These are phyloP conservation scores for Pseudohalonectria lignicola DNA, from an alignment of 2,329 filamentous ascomycete genomes.

Conservation along the genomic window DNA sequence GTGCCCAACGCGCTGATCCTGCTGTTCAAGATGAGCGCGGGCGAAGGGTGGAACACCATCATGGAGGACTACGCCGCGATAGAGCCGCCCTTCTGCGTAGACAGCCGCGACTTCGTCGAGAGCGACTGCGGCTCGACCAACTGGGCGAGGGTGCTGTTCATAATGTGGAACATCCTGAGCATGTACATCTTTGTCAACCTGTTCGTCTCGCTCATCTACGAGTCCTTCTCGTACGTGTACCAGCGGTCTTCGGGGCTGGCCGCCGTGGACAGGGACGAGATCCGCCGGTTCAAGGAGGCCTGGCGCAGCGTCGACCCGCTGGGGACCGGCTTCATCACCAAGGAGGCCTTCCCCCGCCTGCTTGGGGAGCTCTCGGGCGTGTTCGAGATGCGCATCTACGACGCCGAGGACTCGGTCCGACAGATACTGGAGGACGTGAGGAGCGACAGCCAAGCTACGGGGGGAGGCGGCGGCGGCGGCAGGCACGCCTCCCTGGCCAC, in stretches of 20 bases:
- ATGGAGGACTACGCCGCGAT: constrained; percentile 93
- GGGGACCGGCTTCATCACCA: constrained; percentile 83
- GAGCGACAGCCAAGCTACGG: constrained; percentile 32
- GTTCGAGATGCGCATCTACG: constrained; percentile 95
- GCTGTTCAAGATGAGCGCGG: constrained; percentile 84
- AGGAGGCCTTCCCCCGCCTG: constrained; percentile 78
- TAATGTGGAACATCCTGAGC: constrained; percentile 97
- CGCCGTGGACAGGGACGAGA: constrained; percentile 83
- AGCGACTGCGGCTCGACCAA: constrained; percentile 87
- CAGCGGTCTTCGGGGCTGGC: constrained; percentile 90
- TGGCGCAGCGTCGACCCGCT: constrained; percentile 94
- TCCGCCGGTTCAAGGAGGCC: constrained; percentile 93
- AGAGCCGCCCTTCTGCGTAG: constrained; percentile 69
- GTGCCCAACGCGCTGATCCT: constrained; percentile 91
- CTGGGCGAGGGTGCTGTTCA: constrained; percentile 85
- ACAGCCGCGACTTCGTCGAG: constrained; percentile 60
- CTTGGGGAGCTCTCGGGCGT: constrained; percentile 87
- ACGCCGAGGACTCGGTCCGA: constrained; percentile 78
- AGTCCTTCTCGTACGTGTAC: constrained; percentile 99
- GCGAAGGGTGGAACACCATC: constrained; percentile 91
- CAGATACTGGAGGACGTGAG: constrained; percentile 78
- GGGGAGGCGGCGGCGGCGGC: constrained; percentile 12
- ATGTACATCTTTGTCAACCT: constrained; percentile 99
- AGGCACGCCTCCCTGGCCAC: constrained; percentile 45
- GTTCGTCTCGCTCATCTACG: constrained; percentile 97